Evolutionary conservation across 192 early-diverging fungal species (phyloP), one percentile per base, ranked within the genome.

Genomic region (Coemansia sp.): DNA sequence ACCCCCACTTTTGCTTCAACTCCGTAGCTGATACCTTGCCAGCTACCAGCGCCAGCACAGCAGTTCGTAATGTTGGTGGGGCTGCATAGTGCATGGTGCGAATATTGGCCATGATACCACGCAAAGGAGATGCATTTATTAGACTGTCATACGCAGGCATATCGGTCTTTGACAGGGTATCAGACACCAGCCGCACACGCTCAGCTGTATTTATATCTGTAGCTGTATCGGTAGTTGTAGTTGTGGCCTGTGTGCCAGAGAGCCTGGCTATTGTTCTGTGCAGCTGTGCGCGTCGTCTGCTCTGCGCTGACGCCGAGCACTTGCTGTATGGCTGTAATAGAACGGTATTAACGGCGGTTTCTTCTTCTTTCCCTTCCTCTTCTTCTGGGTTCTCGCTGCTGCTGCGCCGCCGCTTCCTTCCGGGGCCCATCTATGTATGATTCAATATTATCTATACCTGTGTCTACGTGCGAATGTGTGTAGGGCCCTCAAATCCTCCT

Each of bases 281-380:
- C 10, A 76, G 61, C 61, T 67, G 68, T n/a, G 64, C 53, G 7
- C 74, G 63, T 21, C 74, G 74, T 19, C 74, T 68, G 49, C 74
- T 70, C 61, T 76, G 68, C 64, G 43, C 65, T n/a, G 68, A 67
- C 1, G 23, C 23, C 57, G 74, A 76, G 23, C 68, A 70, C 39
- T 63, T 50, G 37, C 68, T 76, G 50, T 75, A 75, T 39, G 47
- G 52, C 52, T 54, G 52, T 23, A 54, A 26, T 23, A 23, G 3
- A 1, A 8, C 8, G 1, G 52, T 8, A 54, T 3, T 15, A 21
- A 1, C 2, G 32, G 32, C 4, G 32, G 32, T 32, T 32, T 32
- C 32, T 32, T 32, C 32, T 32, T 32, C 32, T 32, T 32, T 32
- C 4, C 2, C 32, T 2, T 32, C 32, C 32, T 32, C 32, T 32